Base-by-base conservation (phyloP, 345 rosid genomes). In the Gynandropsis gynandra region DNA sequence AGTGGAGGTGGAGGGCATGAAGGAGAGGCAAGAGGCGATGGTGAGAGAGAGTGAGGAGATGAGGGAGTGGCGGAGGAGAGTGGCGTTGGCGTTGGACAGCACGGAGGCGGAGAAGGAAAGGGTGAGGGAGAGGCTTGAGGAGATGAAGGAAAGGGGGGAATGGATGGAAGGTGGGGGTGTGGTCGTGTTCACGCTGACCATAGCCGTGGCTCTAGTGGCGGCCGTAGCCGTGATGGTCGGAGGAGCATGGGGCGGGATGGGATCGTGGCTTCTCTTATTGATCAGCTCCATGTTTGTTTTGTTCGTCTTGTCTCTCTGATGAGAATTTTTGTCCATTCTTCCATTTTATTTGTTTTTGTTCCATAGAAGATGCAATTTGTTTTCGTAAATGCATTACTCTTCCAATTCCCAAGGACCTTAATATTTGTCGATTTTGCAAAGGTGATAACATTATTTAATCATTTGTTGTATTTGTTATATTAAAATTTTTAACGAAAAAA, bases 111-210 rank as follows among this genome's bases (percentile, higher is more conserved):
- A 59, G 50, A 66, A 42, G 13, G 57, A 66, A 35, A 54, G 48
- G 1, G 8, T 27, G 9, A 66, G 21, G 12, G 40, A 48, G 37
- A 66, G 52, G 61, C 31, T 92, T 14, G 85, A 79, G 44, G 67
- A 62, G 52, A 75, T 81, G 56, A 42, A 9, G 61, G 63, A 66
- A 50, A 74, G 73, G 64, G 77, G 85, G 38, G 66, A 27, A 27
- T 80, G 74, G 6, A 68, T 88, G 80, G 95, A 88, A 78, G 83
- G 78, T 39, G 85, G 88, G 82, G 81, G 82, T n/a, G 65, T 83
- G 14, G 51, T 64, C 27, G 78, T 88, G 43, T 88, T 88, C 67
- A 49, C 80, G 4, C 56, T 76, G 45, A 78, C 92, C 59, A 43
- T 81, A 32, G 54, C 58, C 29, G 81, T 93, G 53, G 92, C 88